Evolutionary conservation across 345 rosid species (phyloP).

Genomic region (Rhizophora apiculata): DNA sequence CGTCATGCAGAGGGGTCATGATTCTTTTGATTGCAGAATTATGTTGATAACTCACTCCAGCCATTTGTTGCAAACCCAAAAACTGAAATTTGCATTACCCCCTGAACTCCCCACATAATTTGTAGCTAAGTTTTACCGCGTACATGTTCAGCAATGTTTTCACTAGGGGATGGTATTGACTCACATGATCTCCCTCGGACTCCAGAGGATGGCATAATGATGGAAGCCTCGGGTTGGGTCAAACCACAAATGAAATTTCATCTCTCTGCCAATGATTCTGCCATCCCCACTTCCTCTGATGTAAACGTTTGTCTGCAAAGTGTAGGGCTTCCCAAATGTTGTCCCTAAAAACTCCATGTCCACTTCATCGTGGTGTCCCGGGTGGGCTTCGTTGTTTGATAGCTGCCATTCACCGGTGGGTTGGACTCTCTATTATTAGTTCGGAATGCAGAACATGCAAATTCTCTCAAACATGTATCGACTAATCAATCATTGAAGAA

Average conservation of each 20-base stretch:
- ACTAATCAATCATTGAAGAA: too few relatives aligned
- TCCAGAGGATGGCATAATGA: constrained; percentile 89
- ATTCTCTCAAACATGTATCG: too few relatives aligned
- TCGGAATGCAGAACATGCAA: too few relatives aligned
- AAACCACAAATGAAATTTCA: constrained; percentile 92
- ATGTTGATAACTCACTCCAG: too few relatives aligned
- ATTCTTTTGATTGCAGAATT: neutral
- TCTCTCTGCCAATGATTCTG: constrained; percentile 82
- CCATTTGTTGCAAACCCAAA: too few relatives aligned
- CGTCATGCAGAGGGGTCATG: neutral
- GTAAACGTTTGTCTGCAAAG: constrained; percentile 93
- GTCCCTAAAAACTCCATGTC: constrained; percentile 96
- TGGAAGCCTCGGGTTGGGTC: constrained; percentile 84
- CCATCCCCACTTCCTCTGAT: constrained; percentile 97
- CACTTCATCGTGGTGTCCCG: constrained; percentile 88
- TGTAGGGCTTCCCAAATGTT: constrained; percentile 86
- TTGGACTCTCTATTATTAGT: neutral
- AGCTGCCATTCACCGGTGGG: constrained; percentile 40
- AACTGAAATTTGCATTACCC: too few relatives aligned
- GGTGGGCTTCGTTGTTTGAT: constrained; percentile 86
- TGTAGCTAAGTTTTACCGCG: too few relatives aligned
- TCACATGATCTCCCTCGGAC: constrained; percentile 88
- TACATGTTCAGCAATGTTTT: too few relatives aligned
- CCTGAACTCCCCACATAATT: too few relatives aligned
- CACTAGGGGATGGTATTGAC: constrained; percentile 8